Evolutionary conservation across 345 rosid genomes (phyloP).

Genomic region (Combretum micranthum): DNA sequence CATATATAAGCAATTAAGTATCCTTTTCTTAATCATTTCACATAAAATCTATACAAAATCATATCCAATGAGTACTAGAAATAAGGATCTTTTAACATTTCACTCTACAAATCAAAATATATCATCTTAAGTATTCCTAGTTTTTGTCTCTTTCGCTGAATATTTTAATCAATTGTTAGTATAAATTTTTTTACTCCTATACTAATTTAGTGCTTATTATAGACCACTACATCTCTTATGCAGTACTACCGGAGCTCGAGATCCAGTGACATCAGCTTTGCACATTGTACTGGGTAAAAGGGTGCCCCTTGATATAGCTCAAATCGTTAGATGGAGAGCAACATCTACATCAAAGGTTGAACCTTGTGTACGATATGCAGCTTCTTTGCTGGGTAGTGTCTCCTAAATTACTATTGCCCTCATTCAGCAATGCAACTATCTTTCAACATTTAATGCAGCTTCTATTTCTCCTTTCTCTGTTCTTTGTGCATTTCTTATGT

Average conservation of each 20-base stretch:
- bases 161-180: conserved; percentile 1
- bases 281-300: conserved; percentile 82
- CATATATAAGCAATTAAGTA: no score
- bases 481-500: neutral
- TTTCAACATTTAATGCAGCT: neutral
- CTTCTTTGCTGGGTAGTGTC: conserved; percentile 92
- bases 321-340: conserved; percentile 91
- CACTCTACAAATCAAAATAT: no score
- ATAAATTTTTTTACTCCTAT: neutral
- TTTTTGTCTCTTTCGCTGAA: no score
- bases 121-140: no score
- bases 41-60: no score
- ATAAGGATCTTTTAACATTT: no score
- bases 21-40: no score
- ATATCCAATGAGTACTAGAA: no score
- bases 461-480: neutral
- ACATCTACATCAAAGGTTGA: conserved; percentile 50
- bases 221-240: conserved; percentile 9
- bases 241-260: conserved; percentile 96
- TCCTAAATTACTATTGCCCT: conserved; percentile 13
- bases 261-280: conserved; percentile 85
- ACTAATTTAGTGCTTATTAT: conserved; percentile 1
- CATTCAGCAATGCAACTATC: neutral
- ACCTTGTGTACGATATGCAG: conserved; percentile 83
- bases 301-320: conserved; percentile 75